Conservation (phyloP, 495 filamentous ascomycete genomes). For the Parachaetomium inaequale region DNA sequence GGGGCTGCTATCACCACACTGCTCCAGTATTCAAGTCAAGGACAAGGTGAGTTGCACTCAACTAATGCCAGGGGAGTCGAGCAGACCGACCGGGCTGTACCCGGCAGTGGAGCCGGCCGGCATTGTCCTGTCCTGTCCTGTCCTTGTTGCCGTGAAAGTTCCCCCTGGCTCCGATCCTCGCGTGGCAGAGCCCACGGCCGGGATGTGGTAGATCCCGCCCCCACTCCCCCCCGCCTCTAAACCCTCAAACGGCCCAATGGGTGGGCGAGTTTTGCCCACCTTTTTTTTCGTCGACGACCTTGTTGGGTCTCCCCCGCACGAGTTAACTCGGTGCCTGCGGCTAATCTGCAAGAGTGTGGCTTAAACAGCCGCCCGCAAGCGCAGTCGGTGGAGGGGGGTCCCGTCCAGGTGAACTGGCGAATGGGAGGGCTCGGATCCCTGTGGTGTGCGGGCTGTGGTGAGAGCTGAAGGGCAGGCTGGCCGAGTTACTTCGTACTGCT, state of each 20-base stretch:
- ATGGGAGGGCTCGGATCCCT: neutral
- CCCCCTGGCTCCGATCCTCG: constrained; percentile 8
- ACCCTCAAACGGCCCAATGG: neutral
- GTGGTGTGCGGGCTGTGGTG: neutral
- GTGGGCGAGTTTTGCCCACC: constrained; percentile 2
- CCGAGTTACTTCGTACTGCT: neutral
- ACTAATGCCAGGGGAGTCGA: neutral
- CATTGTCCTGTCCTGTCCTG: too few relatives aligned
- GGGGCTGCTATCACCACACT: neutral
- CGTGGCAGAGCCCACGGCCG: neutral
- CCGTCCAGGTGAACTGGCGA: neutral
- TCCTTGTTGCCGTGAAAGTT: neutral
- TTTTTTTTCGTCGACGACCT: neutral
- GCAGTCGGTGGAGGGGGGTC: neutral
- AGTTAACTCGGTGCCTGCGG: constrained; percentile 17
- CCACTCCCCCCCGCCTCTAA: neutral
- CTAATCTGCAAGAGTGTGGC: constrained; percentile 15
- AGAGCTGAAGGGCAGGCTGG: neutral
- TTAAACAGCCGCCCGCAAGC: constrained; percentile 14
- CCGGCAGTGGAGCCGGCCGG: neutral
- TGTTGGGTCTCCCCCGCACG: neutral
- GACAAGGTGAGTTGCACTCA: too few relatives aligned
- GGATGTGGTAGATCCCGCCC: neutral
- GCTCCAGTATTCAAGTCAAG: neutral
- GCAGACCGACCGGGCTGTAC: too few relatives aligned